These are phyloP conservation scores for Kuraishia borneana DNA, from an alignment of 805 yeast genomes.

Conservation along the genomic window DNA sequence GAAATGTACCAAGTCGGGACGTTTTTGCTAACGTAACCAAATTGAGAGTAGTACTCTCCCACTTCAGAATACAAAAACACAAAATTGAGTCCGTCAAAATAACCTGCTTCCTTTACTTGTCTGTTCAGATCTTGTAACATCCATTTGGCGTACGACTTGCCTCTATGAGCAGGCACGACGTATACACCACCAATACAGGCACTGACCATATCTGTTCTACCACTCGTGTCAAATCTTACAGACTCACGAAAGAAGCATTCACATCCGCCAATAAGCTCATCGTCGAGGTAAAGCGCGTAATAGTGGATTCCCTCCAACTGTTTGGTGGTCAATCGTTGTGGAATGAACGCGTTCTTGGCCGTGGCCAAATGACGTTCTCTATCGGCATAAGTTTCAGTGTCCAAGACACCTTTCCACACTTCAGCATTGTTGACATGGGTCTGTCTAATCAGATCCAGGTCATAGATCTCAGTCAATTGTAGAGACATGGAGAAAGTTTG, in stretches of 20 bases:
- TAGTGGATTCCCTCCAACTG: not conserved
- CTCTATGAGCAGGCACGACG: not conserved
- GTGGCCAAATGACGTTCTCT: not conserved
- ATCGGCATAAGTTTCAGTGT: not conserved
- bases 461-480: not conserved
- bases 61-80: conserved; percentile 61
- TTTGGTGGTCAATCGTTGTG: not conserved
- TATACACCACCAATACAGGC: not conserved
- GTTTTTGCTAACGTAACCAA: conserved; percentile 36
- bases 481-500: too few species aligned
- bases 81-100: conserved; percentile 8
- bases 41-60: conserved; percentile 51
- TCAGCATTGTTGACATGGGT: not conserved
- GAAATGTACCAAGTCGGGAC: conserved; percentile 7
- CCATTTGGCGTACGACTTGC: not conserved
- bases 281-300: not conserved
- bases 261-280: not conserved
- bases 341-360: not conserved
- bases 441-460: not conserved
- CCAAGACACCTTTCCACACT: not conserved
- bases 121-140: not conserved
- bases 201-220: not conserved
- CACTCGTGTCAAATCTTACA: not conserved
- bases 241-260: not conserved
- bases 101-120: not conserved